A percentile compares a stretch with the other conserved stretches of the same genome.
Evolutionary conservation across 225 moss, liverwort and hornwort genomes (phyloP).

Genomic region (Ulota crispa): DNA sequence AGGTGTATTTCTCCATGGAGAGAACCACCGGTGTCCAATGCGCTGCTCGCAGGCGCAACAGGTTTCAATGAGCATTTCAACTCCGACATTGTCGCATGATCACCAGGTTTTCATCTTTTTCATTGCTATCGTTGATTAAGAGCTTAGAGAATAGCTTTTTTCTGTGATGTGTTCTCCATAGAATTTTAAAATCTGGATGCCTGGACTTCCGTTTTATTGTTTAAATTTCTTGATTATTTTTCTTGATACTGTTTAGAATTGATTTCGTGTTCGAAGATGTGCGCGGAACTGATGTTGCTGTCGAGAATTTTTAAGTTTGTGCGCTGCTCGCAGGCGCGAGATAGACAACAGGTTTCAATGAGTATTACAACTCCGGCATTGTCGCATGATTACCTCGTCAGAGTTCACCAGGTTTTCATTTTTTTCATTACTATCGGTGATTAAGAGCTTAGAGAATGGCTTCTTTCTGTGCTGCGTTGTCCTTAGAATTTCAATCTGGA

Average conservation of each 20-base stretch:
- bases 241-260: background rate
- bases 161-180: background rate
- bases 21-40: background rate
- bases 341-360: background rate
- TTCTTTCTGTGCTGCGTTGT: background rate
- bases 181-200: background rate
- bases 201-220: background rate
- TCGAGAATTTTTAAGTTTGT: background rate
- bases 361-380: background rate
- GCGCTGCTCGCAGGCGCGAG: background rate
- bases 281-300: background rate
- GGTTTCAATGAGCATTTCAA: background rate
- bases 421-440: too few relatives aligned
- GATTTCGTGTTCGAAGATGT: background rate
- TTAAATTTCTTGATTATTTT: too few relatives aligned
- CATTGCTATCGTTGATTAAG: background rate
- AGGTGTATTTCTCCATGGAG: background rate
- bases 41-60: background rate
- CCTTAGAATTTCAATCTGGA: background rate
- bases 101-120: background rate
- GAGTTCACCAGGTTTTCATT: background rate
- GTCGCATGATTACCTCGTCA: background rate
- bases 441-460: background rate
- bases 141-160: background rate
- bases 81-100: background rate